Evolutionary conservation across 192 early-diverging fungal genomes (phyloP), one percentile per base, ranked within the genome.

Genomic region (Globomyces pollinis-pini): DNA sequence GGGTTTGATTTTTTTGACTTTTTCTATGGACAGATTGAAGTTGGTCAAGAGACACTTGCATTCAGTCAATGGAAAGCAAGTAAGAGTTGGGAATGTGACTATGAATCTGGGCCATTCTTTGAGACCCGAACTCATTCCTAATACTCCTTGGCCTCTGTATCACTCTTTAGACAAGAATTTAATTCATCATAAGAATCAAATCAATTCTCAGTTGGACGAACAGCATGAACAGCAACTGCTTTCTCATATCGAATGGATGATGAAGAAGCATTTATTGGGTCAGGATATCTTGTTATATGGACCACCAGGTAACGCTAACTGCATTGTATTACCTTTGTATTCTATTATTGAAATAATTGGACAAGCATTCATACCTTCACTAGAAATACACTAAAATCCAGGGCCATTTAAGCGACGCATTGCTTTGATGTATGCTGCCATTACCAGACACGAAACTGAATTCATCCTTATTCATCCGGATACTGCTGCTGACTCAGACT

Each of bases 211-310:
- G n/a, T n/a, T n/a, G n/a, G n/a, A n/a, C n/a, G n/a, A n/a, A n/a
- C n/a, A n/a, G n/a, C n/a, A n/a, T n/a, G n/a, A n/a, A n/a, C n/a
- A n/a, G n/a, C n/a, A n/a, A n/a, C n/a, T n/a, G n/a, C n/a, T n/a
- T n/a, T n/a, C 44, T 0, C 75, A 80, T 59, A 56, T 81, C 32
- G 60, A 69, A 11, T 81, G 89, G 89, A 88, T 91, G 72, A 87
- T 90, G 78, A 84, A 89, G 67, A 91, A 91, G 60, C 88, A 88
- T 36, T 77, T 74, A 54, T 70, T 89, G 9, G 75, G 81, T 3
- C 89, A 91, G 74, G 88, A 91, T 63, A 84, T 89, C 66, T 91
- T 91, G 63, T 71, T 91, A 51, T 76, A 88, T 32, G 87, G 86
- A 72, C 75, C 67, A 9, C 31, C 38, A 13, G n/a, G n/a, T n/a